Conservation (phyloP, 495 filamentous ascomycete genomes). For the Bombardia bombarda region DNA sequence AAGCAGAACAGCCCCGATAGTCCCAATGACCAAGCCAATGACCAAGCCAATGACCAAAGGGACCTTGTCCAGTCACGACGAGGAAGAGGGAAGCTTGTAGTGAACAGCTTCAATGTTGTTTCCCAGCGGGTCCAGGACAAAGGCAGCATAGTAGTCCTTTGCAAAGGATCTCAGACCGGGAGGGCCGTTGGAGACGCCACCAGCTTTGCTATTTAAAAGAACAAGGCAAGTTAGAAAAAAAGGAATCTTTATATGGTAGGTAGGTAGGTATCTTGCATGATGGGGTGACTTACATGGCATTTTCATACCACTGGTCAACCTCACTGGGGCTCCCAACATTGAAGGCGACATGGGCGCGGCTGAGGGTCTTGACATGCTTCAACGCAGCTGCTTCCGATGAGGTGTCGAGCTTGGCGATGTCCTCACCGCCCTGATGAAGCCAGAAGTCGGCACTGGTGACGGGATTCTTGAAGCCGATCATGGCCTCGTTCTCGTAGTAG, state of each 20-base stretch:
- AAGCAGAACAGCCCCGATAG: too few relatives aligned
- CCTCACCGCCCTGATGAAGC: slow-evolving; percentile 19
- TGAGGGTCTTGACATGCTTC: slow-evolving; percentile 1
- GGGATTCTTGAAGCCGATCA: slow-evolving; percentile 18
- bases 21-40: too few relatives aligned
- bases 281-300: slow-evolving; percentile 22
- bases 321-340: slow-evolving; percentile 6
- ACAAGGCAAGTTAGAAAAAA: not conserved
- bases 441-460: slow-evolving; percentile 35
- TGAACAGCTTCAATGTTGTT: slow-evolving; percentile 12
- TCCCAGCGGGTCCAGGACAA: slow-evolving; percentile 18
- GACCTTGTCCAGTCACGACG: too few relatives aligned
- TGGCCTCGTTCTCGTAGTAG: slow-evolving; percentile 22
- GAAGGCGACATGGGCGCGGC: slow-evolving; percentile 21
- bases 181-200: slow-evolving; percentile 37
- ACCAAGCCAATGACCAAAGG: too few relatives aligned
- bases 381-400: not conserved
- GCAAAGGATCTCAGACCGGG: slow-evolving; percentile 36
- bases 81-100: too few relatives aligned
- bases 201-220: slow-evolving; percentile 26
- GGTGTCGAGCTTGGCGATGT: slow-evolving; percentile 3
- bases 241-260: not conserved
- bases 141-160: slow-evolving; percentile 41
- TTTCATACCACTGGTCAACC: slow-evolving; percentile 21
- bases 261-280: not conserved